Base-by-base conservation (phyloP, 75 land plant species). In the Cupressus sempervirens region DNA sequence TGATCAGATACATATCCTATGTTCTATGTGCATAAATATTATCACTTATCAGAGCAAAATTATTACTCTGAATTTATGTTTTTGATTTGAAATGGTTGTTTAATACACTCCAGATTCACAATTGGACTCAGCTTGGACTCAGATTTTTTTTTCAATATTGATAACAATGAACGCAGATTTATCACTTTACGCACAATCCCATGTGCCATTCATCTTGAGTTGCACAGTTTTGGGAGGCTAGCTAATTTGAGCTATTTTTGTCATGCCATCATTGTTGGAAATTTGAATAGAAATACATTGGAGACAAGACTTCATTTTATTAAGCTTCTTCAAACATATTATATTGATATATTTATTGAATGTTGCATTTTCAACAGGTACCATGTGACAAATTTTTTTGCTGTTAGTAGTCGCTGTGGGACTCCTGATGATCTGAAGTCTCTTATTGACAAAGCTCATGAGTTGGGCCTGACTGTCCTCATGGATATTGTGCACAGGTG, bases 401-500 rank as follows among this genome's bases (percentile, higher is more conserved):
- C 98, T 46, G 97, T 93, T 14, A 96, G 98, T 81, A 94, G 96
- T 56, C 96, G 98, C 18, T 96, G 89, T 90, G 98, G 98, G 50
- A 96, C 98, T 41, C 98, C 98, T 38, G 98, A 96, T 84, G 98
- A 96, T 13, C 90, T 96, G 13, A 96, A 96, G 84, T 95, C 97
- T 86, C 89, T 96, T 38, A 94, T 96, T 84, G 98, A 96, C 86
- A 93, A 68, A 88, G 98, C 98, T 84, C 98, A 96, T 85, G 98
- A 96, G 85, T 90, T 96, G 70, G 98, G 92, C 40, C 76, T 96
- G 36, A 82, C 92, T 88, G 98, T 96, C 68, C 92, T 96, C 18
- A 96, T 96, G 98, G 98, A 96, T 89, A 93, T 96, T 85, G 98
- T 96, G 58, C 98, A 96, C 84, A 96, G 98, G 98, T 94, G 85